Percentiles rank a stretch among this genome's conserved stretches.
phyloP scores from a whole-genome alignment of 2,329 filamentous ascomycete species.

The Aureobasidium uvarum region DNA sequence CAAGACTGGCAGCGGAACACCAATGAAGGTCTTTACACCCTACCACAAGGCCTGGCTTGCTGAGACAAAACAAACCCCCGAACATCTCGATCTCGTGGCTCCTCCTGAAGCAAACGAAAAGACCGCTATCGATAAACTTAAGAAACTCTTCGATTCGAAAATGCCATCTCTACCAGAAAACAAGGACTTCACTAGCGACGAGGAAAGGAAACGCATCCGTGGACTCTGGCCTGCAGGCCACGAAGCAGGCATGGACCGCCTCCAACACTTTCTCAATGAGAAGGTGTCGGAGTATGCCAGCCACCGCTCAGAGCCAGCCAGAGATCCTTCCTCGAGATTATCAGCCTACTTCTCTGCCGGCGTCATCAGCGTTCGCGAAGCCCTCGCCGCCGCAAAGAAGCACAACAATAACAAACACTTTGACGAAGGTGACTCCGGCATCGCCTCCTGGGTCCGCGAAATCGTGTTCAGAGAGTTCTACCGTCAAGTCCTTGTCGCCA shows the following conservation, averaged over 20 bases:
- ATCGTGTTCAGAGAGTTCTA: constrained; percentile 54
- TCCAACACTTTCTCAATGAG: constrained; percentile 42
- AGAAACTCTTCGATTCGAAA: constrained; percentile 57
- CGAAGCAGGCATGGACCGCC: constrained; percentile 43
- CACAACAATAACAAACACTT: constrained; percentile 49
- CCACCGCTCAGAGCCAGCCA: constrained; percentile 46
- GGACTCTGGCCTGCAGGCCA: constrained; percentile 50
- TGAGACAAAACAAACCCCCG: constrained; percentile 44
- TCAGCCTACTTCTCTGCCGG: constrained; percentile 49
- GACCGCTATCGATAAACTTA: constrained; percentile 50
- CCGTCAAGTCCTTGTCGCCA: constrained; percentile 48
- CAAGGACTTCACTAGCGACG: constrained; percentile 43
- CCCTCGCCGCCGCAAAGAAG: constrained; percentile 44
- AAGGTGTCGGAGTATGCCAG: constrained; percentile 42
- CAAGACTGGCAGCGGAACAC: constrained; percentile 44
- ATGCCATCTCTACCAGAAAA: constrained; percentile 42
- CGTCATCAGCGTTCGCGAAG: constrained; percentile 48
- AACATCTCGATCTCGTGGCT: constrained; percentile 45
- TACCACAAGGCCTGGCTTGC: constrained; percentile 51
- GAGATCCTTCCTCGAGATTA: constrained; percentile 45
- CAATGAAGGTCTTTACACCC: constrained; percentile 54
- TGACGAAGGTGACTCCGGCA: constrained; percentile 38
- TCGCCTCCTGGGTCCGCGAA: constrained; percentile 51
- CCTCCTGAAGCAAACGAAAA: constrained; percentile 47
- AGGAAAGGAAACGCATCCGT: constrained; percentile 44